Evolutionary conservation across 176 grass and related monocot genomes (phyloP).

Genomic region (Paspalum vaginatum): DNA sequence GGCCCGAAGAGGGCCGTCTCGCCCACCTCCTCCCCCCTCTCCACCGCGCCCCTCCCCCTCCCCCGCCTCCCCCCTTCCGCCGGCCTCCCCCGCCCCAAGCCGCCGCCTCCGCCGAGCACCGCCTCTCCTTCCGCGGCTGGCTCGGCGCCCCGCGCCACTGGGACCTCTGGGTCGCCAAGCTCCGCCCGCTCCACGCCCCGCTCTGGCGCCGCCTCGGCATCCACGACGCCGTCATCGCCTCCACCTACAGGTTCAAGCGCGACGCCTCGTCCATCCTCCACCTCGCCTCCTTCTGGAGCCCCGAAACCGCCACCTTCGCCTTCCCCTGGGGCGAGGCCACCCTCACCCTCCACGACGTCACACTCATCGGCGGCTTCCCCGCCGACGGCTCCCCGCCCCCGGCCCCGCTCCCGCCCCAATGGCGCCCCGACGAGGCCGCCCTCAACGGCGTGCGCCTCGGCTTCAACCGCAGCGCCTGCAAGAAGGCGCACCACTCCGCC

Average conservation of each 20-base stretch:
- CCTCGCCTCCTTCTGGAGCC: slow-evolving; percentile 71
- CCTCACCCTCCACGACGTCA: slow-evolving; percentile 67
- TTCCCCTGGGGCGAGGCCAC: slow-evolving; percentile 96
- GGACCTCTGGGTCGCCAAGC: slow-evolving; percentile 86
- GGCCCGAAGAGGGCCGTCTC: slow-evolving; percentile 8
- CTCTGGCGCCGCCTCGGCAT: slow-evolving; percentile 75
- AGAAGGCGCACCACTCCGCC: slow-evolving; percentile 91
- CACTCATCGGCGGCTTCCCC: slow-evolving; percentile 62
- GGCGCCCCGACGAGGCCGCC: slow-evolving; percentile 56
- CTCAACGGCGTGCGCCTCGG: slow-evolving; percentile 68
- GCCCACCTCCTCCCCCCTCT: slow-evolving; percentile 51
- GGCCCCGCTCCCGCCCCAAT: slow-evolving; percentile 51
- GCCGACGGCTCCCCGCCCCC: slow-evolving; percentile 55
- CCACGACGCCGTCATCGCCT: slow-evolving; percentile 62
- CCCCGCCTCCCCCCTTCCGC: slow-evolving; percentile 26
- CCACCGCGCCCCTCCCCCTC: neutral
- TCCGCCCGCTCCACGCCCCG: slow-evolving; percentile 51
- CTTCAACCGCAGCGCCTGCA: slow-evolving; percentile 84
- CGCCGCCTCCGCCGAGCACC: slow-evolving; percentile 48
- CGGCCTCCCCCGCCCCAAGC: slow-evolving; percentile 35
- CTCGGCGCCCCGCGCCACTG: slow-evolving; percentile 61
- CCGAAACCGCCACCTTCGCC: slow-evolving; percentile 62
- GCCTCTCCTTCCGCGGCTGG: slow-evolving; percentile 79
- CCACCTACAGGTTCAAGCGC: slow-evolving; percentile 66
- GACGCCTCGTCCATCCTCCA: slow-evolving; percentile 55